Base-by-base conservation (phyloP, 257 asterid genomes). In the Nicotiana undulata region DNA sequence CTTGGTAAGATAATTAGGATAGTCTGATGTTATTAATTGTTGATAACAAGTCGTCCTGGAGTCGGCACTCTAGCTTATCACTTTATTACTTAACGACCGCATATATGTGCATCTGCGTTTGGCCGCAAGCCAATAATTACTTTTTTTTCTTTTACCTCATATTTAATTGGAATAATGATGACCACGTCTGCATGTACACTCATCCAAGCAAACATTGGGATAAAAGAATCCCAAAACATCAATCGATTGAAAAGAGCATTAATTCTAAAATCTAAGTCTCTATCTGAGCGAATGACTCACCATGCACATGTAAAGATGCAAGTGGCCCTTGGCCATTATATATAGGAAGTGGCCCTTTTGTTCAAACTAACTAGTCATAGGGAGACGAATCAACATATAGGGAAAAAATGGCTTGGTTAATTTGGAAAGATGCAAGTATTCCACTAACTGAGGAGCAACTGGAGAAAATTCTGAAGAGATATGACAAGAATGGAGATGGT, bases 401-500 rank as follows among this genome's bases (percentile, higher is more conserved):
- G 17, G 12, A 9, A 70, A 20, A 22, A 40, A 70, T 70, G 77
- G 20, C 77, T 44, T 44, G 58, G 34, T 44, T 70, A 40, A 44
- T 6, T 20, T 40, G 1, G 20, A 44, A 70, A 44, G 77, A 70
- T 40, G 77, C 58, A 22, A 70, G 58, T 20, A 44, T 44, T 17
- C 65, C 74, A 44, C 26, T 78, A 20, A 40, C 49, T 10, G 32
- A 18, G 37, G 81, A 70, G 63, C 58, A 63, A 66, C 72, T 85
- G 52, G 70, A 75, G 81, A 17, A 31, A 6, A 20, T 79, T 2
- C 72, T 85, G 15, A 26, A 37, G 26, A n/a, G 31, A 8, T 44
- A 58, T 56, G 88, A 85, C 84, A 76, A 28, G 53, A 81, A 85
- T 63, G 82, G 79, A 2, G 88, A 82, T 17, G 82, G 61, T 10